A percentile compares a stretch with the other conserved stretches of the same genome.
These are phyloP conservation scores for Lyophyllum semitale DNA, from an alignment of 768 basidiomycete species.

Conservation along the genomic window DNA sequence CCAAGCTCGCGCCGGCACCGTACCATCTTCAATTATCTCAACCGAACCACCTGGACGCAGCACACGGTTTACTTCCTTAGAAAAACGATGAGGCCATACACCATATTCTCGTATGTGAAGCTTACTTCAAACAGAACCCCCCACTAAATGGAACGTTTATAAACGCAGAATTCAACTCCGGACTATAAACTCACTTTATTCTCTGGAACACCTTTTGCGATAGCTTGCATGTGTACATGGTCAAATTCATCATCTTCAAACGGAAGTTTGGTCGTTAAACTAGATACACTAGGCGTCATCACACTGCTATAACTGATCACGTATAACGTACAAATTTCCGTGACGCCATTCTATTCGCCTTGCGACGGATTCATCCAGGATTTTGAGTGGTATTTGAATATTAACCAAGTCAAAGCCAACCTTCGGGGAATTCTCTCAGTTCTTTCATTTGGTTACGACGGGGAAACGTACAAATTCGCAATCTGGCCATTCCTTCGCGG, in stretches of 20 bases:
- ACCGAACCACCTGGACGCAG: conserved; percentile 69
- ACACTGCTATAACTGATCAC: not conserved
- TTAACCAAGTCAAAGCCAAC: conserved; percentile 82
- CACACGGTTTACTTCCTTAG: conserved; percentile 74
- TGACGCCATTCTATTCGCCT: conserved; percentile 70
- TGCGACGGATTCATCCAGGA: conserved; percentile 53
- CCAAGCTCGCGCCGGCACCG: conserved; percentile 10
- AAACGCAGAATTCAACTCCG: conserved; percentile 5
- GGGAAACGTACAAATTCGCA: conserved; percentile 57
- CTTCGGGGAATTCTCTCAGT: conserved; percentile 31
- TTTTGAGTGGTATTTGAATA: conserved; percentile 60
- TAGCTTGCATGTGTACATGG: conserved; percentile 69
- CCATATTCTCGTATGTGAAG: not conserved
- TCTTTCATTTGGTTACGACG: not conserved
- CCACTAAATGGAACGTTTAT: conserved; percentile 48
- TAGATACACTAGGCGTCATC: conserved; percentile 25
- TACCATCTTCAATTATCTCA: conserved; percentile 76
- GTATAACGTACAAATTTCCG: conserved; percentile 66
- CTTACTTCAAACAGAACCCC: conserved; percentile 64
- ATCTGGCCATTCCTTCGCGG: conserved; percentile 69
- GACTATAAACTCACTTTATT: conserved; percentile 54
- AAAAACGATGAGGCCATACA: not conserved
- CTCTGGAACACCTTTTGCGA: conserved; percentile 72
- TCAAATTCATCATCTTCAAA: conserved; percentile 86
- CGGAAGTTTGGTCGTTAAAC: conserved; percentile 73